Evolutionary conservation across 352 stramenopile genomes (phyloP).

Genomic region (Thalassiosira mediterranea): DNA sequence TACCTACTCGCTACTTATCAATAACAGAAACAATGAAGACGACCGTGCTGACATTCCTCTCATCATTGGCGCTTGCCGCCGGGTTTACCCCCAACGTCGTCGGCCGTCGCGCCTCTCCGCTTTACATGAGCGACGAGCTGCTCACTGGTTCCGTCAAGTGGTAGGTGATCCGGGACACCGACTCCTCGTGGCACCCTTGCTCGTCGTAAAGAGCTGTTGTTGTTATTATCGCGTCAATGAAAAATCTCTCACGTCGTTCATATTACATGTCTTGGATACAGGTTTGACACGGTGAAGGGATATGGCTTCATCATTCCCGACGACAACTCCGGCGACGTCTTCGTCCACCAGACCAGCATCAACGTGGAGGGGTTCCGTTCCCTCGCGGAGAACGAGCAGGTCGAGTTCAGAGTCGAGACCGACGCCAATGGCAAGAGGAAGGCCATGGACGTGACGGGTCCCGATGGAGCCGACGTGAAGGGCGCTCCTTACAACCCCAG

Average conservation of each 20-base stretch:
- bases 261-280: too few relatives aligned
- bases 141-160: slow-evolving; percentile 57
- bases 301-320: slow-evolving; percentile 84
- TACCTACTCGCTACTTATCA: too few relatives aligned
- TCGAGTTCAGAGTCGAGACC: slow-evolving; percentile 71
- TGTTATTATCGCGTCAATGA: too few relatives aligned
- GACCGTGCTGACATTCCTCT: slow-evolving; percentile 31
- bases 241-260: too few relatives aligned
- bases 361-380: slow-evolving; percentile 70
- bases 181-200: too few relatives aligned
- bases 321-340: slow-evolving; percentile 61
- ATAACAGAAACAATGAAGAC: slow-evolving; percentile 33
- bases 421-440: slow-evolving; percentile 66
- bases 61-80: slow-evolving; percentile 26
- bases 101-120: slow-evolving; percentile 13
- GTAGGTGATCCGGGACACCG: slow-evolving; percentile 31
- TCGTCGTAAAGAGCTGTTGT: too few relatives aligned
- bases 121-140: slow-evolving; percentile 41
- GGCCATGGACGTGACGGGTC: slow-evolving; percentile 79
- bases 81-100: slow-evolving; percentile 28
- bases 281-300: slow-evolving; percentile 82
- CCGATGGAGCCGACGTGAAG: slow-evolving; percentile 68
- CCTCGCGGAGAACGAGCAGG: slow-evolving; percentile 75
- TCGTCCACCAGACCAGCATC: slow-evolving; percentile 79
- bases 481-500: slow-evolving; percentile 53